A percentile compares a stretch with the other conserved stretches of the same genome.
Conservation (phyloP, 306 rosid species). For the Gastrolobium bilobum region DNA sequence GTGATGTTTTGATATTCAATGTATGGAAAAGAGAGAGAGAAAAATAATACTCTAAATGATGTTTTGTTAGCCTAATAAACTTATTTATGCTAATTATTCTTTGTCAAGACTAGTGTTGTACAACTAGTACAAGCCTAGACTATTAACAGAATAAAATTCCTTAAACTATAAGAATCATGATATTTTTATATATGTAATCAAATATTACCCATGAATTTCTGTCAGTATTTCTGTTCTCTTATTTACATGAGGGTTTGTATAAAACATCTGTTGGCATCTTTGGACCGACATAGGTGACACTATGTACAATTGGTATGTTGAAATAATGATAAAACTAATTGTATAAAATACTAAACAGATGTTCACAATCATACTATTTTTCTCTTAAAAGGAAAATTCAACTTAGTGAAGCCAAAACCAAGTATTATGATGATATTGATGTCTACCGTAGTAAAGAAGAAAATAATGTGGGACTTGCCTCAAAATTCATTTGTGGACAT, state of each 20-base stretch:
- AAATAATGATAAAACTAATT: neutral
- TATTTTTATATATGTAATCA: neutral
- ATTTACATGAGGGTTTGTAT: neutral
- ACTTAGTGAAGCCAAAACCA: constrained; percentile 4
- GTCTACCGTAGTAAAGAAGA: neutral
- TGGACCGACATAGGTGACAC: constrained; percentile 19
- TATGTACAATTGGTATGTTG: neutral
- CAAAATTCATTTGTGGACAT: neutral
- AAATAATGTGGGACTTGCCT: neutral
- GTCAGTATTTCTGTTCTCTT: constrained; percentile 14
- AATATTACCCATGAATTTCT: neutral
- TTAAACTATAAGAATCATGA: neutral
- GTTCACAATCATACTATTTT: neutral
- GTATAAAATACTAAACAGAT: neutral
- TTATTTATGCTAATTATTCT: no score
- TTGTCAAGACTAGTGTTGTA: no score
- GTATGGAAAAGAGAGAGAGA: no score
- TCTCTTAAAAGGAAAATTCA: neutral
- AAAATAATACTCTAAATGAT: no score
- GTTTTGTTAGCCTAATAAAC: no score
- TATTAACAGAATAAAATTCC: no score
- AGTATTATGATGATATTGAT: neutral
- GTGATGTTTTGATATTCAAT: no score
- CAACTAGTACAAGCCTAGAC: no score
- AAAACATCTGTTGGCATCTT: constrained; percentile 6